Evolutionary conservation across 225 moss, liverwort and hornwort genomes (phyloP), one percentile per base, ranked within the genome.

Genomic region (Antitrichia curtipendula): DNA sequence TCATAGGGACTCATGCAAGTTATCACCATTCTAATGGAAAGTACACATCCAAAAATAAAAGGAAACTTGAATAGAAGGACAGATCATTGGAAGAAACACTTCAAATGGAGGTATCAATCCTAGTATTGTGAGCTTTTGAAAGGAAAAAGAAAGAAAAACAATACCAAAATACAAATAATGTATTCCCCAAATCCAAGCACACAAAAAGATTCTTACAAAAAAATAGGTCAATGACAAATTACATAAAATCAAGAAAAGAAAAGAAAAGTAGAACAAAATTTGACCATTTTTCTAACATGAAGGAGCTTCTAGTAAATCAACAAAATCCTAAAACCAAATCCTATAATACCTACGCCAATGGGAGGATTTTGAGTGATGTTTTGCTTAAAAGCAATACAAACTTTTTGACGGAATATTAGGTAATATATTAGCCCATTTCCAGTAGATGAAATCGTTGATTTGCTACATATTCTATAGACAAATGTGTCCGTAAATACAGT

Each of bases 141-240:
- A 68, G 13, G 23, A 66, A 22, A 36, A 0, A 3, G 8, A 5
- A 64, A 36, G 0, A 9, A 20, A 20, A 65, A 65, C 0, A 20
- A 11, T 20, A 22, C 2, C 12, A 23, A 38, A 23, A 68, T 38
- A 68, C 0, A 23, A 68, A 68, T 66, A 8, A 38, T 23, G 3
- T 38, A 22, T 38, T 66, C 0, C 2, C 4, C 22, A 38, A 66
- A n/a, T 22, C 9, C 22, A 66, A 22, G 2, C 0, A n/a, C 18
- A 65, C 22, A n/a, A 7, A 7, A 12, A 66, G 17, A n/a, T 0
- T n/a, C 7, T 7, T 2, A 2, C 2, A n/a, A 11, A 66, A n/a
- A 65, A n/a, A n/a, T 8, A 21, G 12, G 12, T 36, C n/a, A 64
- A 34, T 64, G 9, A 64, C 34, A 64, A 64, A 64, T 32, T 18